These are phyloP conservation scores for Climacium dendroides DNA, from an alignment of 225 moss, liverwort and hornwort genomes.

Conservation along the genomic window DNA sequence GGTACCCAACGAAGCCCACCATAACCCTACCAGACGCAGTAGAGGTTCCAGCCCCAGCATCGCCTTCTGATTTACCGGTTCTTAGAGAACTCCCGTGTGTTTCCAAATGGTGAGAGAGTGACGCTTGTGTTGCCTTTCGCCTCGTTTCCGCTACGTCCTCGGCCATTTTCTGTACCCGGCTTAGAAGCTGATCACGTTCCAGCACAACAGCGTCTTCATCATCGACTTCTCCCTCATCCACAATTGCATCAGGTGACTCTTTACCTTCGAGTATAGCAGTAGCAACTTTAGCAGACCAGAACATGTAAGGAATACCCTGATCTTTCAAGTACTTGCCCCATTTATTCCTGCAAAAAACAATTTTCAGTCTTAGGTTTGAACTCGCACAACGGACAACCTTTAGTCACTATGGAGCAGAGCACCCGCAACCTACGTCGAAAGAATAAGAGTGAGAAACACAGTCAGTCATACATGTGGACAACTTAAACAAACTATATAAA, in stretches of 20 bases:
- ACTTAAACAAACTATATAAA: neutral
- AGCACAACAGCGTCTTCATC: slow-evolving; percentile 48
- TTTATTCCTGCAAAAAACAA: slow-evolving; percentile 35
- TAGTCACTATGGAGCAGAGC: neutral
- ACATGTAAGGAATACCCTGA: slow-evolving; percentile 62
- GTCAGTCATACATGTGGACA: neutral
- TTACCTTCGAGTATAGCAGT: slow-evolving; percentile 82
- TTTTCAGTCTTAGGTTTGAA: neutral
- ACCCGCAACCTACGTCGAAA: neutral
- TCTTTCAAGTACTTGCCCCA: slow-evolving; percentile 75
- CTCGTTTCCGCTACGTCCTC: slow-evolving; percentile 59
- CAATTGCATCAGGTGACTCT: slow-evolving; percentile 1
- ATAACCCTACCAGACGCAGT: slow-evolving; percentile 50
- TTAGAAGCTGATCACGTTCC: slow-evolving; percentile 65
- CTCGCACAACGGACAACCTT: neutral
- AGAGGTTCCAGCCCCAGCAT: slow-evolving; percentile 9
- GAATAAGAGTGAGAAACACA: neutral
- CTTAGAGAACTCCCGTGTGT: slow-evolving; percentile 14
- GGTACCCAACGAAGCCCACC: slow-evolving; percentile 97
- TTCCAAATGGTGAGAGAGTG: slow-evolving; percentile 53
- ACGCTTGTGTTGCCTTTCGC: slow-evolving; percentile 32
- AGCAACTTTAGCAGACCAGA: slow-evolving; percentile 95
- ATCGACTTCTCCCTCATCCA: slow-evolving; percentile 9
- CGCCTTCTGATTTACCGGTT: neutral
- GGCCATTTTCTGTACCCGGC: slow-evolving; percentile 67